Evolutionary conservation across 2,329 filamentous ascomycete species (phyloP).

Genomic region (Epichloe uncinata): DNA sequence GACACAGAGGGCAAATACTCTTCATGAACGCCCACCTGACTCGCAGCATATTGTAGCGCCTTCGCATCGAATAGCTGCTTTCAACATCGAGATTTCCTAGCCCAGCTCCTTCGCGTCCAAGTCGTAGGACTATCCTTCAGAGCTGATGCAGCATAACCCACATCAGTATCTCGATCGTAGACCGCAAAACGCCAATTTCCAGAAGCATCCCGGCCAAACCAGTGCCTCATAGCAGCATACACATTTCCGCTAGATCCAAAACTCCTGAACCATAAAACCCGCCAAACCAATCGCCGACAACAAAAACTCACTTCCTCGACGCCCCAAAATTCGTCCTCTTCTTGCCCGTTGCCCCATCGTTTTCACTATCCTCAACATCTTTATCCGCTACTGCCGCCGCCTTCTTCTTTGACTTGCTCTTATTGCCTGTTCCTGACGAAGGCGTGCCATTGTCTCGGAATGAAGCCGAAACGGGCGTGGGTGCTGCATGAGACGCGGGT

Average conservation of each 20-base stretch:
- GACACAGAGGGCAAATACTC: too few species aligned
- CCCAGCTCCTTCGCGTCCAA: too few species aligned
- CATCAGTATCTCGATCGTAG: background rate
- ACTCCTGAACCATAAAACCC: background rate
- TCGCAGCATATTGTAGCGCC: too few species aligned
- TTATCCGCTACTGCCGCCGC: constrained; percentile 8
- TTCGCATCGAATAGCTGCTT: too few species aligned
- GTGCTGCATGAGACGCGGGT: constrained; percentile 33
- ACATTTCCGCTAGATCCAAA: background rate
- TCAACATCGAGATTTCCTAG: too few species aligned
- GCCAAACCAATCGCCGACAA: background rate
- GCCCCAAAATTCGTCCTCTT: constrained; percentile 46
- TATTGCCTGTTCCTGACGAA: constrained; percentile 35
- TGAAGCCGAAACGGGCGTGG: constrained; percentile 41
- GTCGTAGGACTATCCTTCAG: too few species aligned
- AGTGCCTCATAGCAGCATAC: background rate
- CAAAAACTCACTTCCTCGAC: constrained; percentile 29
- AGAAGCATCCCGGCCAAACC: too few species aligned
- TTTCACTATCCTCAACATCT: constrained; percentile 44
- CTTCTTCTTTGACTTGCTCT: constrained; percentile 41
- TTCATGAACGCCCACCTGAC: too few species aligned
- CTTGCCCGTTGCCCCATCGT: constrained; percentile 38
- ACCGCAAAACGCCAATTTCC: background rate
- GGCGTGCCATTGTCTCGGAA: constrained; percentile 41
- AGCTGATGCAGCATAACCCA: background rate